Evolutionary conservation across 1,139 yeast genomes (phyloP), one percentile per base, ranked within the genome.

Genomic region (Saccharomyces pastorianus): DNA sequence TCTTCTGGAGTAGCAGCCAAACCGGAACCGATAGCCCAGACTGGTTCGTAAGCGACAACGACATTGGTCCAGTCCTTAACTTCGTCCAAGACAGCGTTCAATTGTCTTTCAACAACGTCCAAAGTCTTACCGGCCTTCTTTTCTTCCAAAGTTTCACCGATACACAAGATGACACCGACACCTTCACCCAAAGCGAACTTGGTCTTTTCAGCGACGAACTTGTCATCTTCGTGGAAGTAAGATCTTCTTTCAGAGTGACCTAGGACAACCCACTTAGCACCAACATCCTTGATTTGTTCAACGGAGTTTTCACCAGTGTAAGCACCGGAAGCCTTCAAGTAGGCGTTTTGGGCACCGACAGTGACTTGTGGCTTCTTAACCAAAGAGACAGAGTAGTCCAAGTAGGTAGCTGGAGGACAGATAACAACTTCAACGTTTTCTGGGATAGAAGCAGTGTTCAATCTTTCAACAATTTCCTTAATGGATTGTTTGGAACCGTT

Each of bases 21-120:
- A 71, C 99, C 99, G 66, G 99, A 91, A 74, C 99, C 99, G 70
- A 93, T 93, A 66, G 99, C 99, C 99, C 99, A 93, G 66, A 93
- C 96, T 67, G 99, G 99, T 79, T 93, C 99, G 78, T 95, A 95
- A 71, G 99, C 99, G 74, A 95, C 79, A 63, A 93, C 99, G 65
- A 93, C 80, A 75, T 88, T 81, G 62, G 85, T 70, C 99, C 99
- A 93, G 83, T 91, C 98, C 67, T 80, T 74, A 61, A 91, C 85
- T 64, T 85, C 78, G 71, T 83, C 87, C 68, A 88, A 77, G 59
- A 86, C 97, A 61, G 98, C 97, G 64, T 84, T 82, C 73, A 93
- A 81, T 82, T 93, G 98, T 77, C 88, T 83, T 71, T 88, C 83
- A 74, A 88, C 86, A 59, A 95, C 96, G 28, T 84, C 81, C 69